phyloP scores from a whole-genome alignment of 2,329 filamentous ascomycete genomes.

The Fusarium keratoplasticum region DNA sequence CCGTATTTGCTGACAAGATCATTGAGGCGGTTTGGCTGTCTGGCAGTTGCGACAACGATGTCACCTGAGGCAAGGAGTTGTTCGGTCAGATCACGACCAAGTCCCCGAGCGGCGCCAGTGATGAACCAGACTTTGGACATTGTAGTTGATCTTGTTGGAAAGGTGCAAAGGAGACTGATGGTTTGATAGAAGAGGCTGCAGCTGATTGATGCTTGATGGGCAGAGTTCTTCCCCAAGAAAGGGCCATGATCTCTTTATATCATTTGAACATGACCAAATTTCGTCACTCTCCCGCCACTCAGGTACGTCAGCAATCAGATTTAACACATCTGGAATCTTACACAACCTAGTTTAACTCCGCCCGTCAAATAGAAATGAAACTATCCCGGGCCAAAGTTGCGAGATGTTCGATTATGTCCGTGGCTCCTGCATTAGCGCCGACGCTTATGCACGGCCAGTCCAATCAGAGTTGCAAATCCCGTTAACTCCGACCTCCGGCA shows the following conservation, averaged over 20 bases:
- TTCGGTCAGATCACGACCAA: conserved; percentile 56
- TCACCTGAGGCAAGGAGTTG: conserved; percentile 54
- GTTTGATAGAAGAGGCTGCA: no score
- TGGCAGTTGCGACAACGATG: conserved; percentile 59
- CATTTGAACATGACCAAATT: not conserved
- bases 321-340: not conserved
- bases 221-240: not conserved
- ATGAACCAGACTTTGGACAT: conserved; percentile 57
- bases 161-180: not conserved
- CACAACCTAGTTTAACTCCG: not conserved
- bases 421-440: not conserved
- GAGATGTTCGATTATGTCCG: not conserved
- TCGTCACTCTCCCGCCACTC: not conserved
- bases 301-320: no score
- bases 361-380: not conserved
- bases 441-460: not conserved
- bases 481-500: not conserved
- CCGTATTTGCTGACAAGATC: conserved; percentile 52
- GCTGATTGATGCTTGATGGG: not conserved
- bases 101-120: conserved; percentile 61
- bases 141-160: not conserved
- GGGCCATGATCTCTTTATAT: not conserved
- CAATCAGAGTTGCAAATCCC: not conserved
- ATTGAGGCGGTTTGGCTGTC: conserved; percentile 50
- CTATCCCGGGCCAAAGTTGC: not conserved